phyloP scores from a whole-genome alignment of 2,329 filamentous ascomycete species.

The Ascochyta koolunga region DNA sequence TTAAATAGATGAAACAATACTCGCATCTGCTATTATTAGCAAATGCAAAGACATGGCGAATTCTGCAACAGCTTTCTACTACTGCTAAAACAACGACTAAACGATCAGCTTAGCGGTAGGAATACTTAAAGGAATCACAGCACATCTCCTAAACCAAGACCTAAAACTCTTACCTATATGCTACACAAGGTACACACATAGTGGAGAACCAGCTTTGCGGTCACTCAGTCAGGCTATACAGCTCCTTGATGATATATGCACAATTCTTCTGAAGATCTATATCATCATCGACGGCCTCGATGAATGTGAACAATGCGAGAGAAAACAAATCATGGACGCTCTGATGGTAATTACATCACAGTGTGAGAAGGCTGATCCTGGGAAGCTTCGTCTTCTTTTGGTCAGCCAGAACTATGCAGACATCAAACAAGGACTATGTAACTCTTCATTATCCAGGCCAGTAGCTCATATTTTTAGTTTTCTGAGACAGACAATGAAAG shows the following conservation, averaged over 20 bases:
- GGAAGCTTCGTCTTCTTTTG: conserved; percentile 30
- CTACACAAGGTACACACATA: conserved; percentile 11
- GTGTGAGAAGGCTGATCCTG: conserved; percentile 23
- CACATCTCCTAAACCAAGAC: conserved; percentile 26
- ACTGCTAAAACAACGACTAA: conserved; percentile 30
- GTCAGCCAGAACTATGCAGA: conserved; percentile 36
- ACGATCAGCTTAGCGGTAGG: conserved; percentile 18
- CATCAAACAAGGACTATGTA: conserved; percentile 21
- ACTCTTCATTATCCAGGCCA: conserved; percentile 2
- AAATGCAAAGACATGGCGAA: conserved; percentile 14
- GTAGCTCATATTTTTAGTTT: conserved; percentile 21
- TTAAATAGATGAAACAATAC: conserved; percentile 34
- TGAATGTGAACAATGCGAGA: conserved; percentile 26
- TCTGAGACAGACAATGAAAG: conserved; percentile 22
- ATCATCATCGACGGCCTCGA: conserved; percentile 36
- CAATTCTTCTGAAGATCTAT: conserved; percentile 21
- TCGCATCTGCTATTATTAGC: conserved; percentile 34
- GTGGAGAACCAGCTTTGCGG: conserved; percentile 27
- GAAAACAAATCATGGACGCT: conserved; percentile 26
- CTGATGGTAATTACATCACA: conserved; percentile 19
- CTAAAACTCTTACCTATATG: conserved; percentile 22
- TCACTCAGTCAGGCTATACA: conserved; percentile 21
- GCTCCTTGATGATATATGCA: conserved; percentile 29
- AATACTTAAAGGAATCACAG: conserved; percentile 24
- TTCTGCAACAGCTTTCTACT: conserved; percentile 26